Evolutionary conservation across 495 filamentous ascomycete species (phyloP).

Genomic region (Penicillium cosmopolitanum): DNA sequence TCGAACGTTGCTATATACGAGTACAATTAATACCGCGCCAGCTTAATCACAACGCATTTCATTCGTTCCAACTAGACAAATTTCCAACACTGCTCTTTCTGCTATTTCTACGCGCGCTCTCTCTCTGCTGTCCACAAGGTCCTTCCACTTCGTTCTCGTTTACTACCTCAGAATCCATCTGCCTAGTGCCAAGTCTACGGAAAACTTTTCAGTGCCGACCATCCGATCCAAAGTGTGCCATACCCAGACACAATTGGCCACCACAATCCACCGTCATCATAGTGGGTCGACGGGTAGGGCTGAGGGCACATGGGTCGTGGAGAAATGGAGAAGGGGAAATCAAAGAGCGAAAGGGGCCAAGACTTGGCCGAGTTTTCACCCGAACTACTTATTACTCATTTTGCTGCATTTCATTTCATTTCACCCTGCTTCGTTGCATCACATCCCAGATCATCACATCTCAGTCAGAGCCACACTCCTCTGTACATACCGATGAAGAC

Average conservation of each 20-base stretch:
- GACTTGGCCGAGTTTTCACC: neutral
- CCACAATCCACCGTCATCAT: constrained; percentile 2
- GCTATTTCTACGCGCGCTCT: too few species aligned
- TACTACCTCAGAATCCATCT: neutral
- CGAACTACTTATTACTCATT: neutral
- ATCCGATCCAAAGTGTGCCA: neutral
- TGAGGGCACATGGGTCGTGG: constrained; percentile 4
- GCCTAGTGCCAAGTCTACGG: neutral
- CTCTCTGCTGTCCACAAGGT: too few species aligned
- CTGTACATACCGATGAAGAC: neutral
- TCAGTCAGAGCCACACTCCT: neutral
- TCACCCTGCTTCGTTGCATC: neutral
- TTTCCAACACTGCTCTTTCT: too few species aligned
- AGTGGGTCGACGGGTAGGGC: constrained; percentile 23
- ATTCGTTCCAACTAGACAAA: too few species aligned
- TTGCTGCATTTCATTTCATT: neutral
- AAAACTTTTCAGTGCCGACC: constrained; percentile 6
- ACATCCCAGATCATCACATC: neutral
- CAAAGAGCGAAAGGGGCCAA: neutral
- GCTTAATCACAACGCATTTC: too few species aligned
- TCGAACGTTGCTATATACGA: too few species aligned
- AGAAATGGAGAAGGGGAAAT: neutral
- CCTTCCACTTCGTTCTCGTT: neutral
- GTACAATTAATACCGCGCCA: too few species aligned
- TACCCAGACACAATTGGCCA: neutral